Evolutionary conservation across 2,329 filamentous ascomycete genomes (phyloP).

Genomic region (Didymella lethalis): DNA sequence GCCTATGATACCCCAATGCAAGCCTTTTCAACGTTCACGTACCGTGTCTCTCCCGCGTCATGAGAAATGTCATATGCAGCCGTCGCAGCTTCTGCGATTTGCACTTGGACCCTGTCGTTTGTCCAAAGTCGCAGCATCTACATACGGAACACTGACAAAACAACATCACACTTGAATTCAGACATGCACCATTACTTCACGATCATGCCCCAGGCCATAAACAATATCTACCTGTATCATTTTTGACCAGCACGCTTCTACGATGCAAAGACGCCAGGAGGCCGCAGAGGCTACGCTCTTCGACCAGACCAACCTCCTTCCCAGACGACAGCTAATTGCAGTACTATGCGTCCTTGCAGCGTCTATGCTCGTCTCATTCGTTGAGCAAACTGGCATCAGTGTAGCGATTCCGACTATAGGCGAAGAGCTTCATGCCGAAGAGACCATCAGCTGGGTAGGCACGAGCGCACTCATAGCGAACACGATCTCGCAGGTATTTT

Average conservation of each 20-base stretch:
- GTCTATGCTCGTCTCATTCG: background rate
- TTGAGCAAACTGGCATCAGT: background rate
- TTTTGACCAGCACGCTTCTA: background rate
- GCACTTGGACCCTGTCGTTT: background rate
- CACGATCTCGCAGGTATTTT: background rate
- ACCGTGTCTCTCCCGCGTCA: too few species aligned
- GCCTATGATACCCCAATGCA: conserved; percentile 35
- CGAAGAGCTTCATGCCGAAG: background rate
- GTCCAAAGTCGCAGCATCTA: background rate
- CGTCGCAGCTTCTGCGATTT: background rate
- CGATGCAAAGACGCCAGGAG: background rate
- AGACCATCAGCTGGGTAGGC: background rate
- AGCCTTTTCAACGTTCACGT: background rate
- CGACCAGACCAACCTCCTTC: background rate
- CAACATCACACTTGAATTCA: background rate
- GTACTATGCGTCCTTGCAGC: background rate
- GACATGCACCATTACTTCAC: background rate
- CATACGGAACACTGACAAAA: background rate
- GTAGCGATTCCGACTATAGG: background rate
- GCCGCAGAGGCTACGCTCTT: background rate
- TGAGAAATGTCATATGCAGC: background rate
- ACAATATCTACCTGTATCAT: background rate
- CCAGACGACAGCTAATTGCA: background rate
- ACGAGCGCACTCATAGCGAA: background rate
- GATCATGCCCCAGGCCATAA: background rate